Evolutionary conservation across 768 basidiomycete genomes (phyloP), one percentile per base, ranked within the genome.

Genomic region (Pisolithus marmoratus): DNA sequence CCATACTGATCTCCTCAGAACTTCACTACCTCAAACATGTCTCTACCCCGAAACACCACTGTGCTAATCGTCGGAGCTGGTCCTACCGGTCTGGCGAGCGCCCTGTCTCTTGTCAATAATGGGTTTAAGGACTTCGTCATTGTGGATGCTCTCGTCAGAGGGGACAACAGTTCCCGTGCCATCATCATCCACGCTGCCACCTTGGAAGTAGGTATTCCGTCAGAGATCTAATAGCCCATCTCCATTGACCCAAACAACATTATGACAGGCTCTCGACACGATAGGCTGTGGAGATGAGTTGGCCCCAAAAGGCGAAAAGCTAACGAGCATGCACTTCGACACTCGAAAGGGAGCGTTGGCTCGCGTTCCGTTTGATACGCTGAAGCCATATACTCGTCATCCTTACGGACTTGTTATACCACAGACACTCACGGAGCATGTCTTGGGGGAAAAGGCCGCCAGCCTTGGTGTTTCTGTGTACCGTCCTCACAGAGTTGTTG

Each of bases 1-100:
- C n/a, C n/a, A n/a, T n/a, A n/a, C n/a, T n/a, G n/a, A n/a, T n/a
- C n/a, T n/a, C n/a, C n/a, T n/a, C n/a, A n/a, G n/a, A n/a, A n/a
- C n/a, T n/a, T n/a, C n/a, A n/a, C n/a, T n/a, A n/a, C n/a, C n/a
- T n/a, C n/a, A n/a, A n/a, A n/a, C 20, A 63, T 66, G 63, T 58
- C 68, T 20, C 59, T 73, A 20, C 74, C 74, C 0, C 45, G 54
- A 4, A 59, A 50, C 40, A 73, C 76, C 5, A 72, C 72, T 22
- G 62, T 80, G 26, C 72, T 80, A 46, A 69, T 81, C 26, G 72
- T 81, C 8, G 79, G 78, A 26, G 76, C 75, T 23, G 79, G 79
- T 19, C 79, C 79, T 20, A 59, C 70, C 0, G 79, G 77, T 8
- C 69, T 78, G 48, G 63, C 70, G 14, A 62, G 67, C 47, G 76